phyloP scores from a whole-genome alignment of 495 filamentous ascomycete genomes.

The Wilcoxina mikolae region DNA sequence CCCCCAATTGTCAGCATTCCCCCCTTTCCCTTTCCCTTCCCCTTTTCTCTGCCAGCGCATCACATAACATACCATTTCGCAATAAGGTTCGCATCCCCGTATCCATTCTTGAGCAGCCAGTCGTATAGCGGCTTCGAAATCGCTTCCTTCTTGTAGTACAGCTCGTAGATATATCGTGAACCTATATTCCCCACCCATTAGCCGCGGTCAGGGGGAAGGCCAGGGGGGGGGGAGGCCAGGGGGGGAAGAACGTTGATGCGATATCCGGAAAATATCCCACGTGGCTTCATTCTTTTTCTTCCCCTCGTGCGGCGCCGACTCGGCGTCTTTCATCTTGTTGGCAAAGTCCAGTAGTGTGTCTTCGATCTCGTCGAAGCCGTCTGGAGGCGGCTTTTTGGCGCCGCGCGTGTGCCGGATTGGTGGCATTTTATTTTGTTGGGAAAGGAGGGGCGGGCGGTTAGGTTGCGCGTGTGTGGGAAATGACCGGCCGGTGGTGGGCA shows the following conservation, averaged over 20 bases:
- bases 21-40: background rate
- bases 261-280: constrained; percentile 97
- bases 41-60: background rate
- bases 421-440: constrained; percentile 38
- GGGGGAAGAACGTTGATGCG: constrained; percentile 58
- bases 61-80: constrained; percentile 58
- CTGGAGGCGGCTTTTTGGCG: constrained; percentile 80
- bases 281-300: constrained; percentile 66
- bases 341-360: constrained; percentile 88
- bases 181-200: constrained; percentile 31
- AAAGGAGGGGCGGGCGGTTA: background rate
- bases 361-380: constrained; percentile 91
- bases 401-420: constrained; percentile 32
- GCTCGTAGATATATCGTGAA: constrained; percentile 84
- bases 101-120: constrained; percentile 90
- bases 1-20: background rate
- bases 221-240: too few relatives aligned
- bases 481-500: too few relatives aligned
- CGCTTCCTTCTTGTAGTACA: constrained; percentile 95
- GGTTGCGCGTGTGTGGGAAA: too few relatives aligned
- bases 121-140: constrained; percentile 86
- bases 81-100: constrained; percentile 86
- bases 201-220: background rate
- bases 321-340: constrained; percentile 91
- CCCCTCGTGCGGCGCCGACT: constrained; percentile 47